phyloP scores from a whole-genome alignment of 257 asterid species.

The Linderniella brevidens region DNA sequence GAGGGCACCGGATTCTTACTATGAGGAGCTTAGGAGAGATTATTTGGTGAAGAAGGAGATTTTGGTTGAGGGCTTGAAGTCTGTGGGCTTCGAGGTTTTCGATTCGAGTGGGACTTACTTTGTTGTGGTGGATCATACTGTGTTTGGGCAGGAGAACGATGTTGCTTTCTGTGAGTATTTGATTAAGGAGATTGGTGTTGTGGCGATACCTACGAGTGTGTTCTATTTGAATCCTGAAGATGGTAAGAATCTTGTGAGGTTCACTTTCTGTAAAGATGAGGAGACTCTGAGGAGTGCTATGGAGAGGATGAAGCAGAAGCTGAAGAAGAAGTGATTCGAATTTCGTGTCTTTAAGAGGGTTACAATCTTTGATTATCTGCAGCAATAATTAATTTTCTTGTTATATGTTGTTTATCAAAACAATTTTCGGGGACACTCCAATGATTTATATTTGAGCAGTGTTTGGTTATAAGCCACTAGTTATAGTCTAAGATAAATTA shows the following conservation, averaged over 20 bases:
- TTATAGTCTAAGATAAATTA: too few relatives aligned
- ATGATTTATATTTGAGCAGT: too few relatives aligned
- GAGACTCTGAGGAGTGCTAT: conserved; percentile 50
- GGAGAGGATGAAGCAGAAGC: conserved; percentile 49
- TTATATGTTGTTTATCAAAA: too few relatives aligned
- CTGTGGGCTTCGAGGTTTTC: conserved; percentile 61
- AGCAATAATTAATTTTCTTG: too few relatives aligned
- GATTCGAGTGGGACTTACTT: conserved; percentile 95
- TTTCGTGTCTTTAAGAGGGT: too few relatives aligned
- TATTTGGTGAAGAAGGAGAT: conserved; percentile 59
- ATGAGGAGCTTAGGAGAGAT: conserved; percentile 57
- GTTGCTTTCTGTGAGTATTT: conserved; percentile 79
- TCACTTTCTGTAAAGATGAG: conserved; percentile 92
- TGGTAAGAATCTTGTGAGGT: conserved; percentile 90
- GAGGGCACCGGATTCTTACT: conserved; percentile 64
- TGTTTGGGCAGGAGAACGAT: conserved; percentile 61
- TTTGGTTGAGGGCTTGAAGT: conserved; percentile 67
- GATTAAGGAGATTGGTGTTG: conserved; percentile 89
- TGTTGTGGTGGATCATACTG: conserved; percentile 77
- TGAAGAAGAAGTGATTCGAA: not conserved
- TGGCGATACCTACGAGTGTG: conserved; percentile 85
- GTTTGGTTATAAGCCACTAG: too few relatives aligned
- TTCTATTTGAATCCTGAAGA: conserved; percentile 82
- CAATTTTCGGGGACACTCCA: too few relatives aligned
- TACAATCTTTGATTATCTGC: too few relatives aligned